Evolutionary conservation across 2,329 filamentous ascomycete genomes (phyloP).

Genomic region (Trichoderma atrobrunneum): DNA sequence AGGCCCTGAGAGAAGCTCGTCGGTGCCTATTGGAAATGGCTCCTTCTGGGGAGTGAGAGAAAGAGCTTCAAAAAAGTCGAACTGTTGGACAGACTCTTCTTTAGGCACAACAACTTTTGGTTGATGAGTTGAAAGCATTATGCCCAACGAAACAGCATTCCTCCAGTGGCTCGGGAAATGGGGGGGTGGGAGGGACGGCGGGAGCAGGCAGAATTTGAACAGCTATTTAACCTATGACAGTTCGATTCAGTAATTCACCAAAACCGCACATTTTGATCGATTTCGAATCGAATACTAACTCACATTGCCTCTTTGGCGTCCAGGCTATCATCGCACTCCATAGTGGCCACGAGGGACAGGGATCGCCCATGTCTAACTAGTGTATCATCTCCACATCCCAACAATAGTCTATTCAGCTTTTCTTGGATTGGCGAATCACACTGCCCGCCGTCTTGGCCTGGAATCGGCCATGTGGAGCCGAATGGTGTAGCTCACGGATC

Average conservation of each 20-base stretch:
- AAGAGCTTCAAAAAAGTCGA: conserved; percentile 12
- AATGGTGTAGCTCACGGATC: background rate
- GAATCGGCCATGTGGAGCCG: background rate
- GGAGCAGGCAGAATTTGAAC: background rate
- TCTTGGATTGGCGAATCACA: background rate
- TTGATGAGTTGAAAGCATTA: background rate
- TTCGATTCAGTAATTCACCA: background rate
- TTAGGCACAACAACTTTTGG: background rate
- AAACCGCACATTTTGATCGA: background rate
- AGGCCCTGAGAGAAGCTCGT: background rate
- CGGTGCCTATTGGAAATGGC: background rate
- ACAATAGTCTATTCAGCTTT: conserved; percentile 14
- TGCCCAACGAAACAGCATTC: background rate
- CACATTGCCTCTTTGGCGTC: background rate
- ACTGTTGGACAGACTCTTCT: background rate
- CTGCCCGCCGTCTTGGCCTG: background rate
- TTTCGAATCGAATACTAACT: background rate
- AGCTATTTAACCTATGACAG: conserved; percentile 4
- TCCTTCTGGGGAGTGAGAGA: conserved; percentile 15
- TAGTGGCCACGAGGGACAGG: conserved; percentile 11
- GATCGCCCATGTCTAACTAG: background rate
- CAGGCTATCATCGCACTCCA: background rate
- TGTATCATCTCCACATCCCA: background rate
- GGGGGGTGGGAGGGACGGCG: background rate
- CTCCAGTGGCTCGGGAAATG: background rate